Evolutionary conservation across 2,329 filamentous ascomycete species (phyloP).

Genomic region (Calonectria pauciramosa): DNA sequence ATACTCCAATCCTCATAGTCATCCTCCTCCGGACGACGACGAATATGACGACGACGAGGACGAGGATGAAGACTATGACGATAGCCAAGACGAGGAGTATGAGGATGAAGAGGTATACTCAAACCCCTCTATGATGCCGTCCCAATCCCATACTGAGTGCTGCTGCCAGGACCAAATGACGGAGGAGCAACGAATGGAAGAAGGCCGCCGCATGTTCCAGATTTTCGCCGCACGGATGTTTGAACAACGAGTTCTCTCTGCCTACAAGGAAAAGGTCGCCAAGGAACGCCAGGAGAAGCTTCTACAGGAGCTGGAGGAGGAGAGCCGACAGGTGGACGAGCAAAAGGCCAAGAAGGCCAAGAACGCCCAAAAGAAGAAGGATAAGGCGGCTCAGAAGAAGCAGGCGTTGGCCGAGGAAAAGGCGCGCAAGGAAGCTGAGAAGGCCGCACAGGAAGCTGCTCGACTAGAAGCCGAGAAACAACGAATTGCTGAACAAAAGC

Average conservation of each 20-base stretch:
- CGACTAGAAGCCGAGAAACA: conserved; percentile 82
- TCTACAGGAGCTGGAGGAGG: conserved; percentile 91
- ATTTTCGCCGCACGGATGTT: conserved; percentile 99
- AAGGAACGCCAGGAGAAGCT: conserved; percentile 92
- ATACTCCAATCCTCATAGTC: conserved; percentile 74
- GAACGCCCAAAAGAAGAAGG: conserved; percentile 95
- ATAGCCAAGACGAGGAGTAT: conserved; percentile 75
- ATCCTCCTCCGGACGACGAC: conserved; percentile 83
- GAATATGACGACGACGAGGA: conserved; percentile 79
- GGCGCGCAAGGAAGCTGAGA: conserved; percentile 88
- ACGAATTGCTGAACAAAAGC: conserved; percentile 83
- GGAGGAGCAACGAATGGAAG: conserved; percentile 98
- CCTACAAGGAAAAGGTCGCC: conserved; percentile 98
- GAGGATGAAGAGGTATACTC: conserved; percentile 84
- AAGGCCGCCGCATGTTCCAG: conserved; percentile 98
- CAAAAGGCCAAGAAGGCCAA: conserved; percentile 93
- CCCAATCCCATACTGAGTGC: conserved; percentile 59
- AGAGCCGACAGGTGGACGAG: conserved; percentile 80
- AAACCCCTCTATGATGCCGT: conserved; percentile 56
- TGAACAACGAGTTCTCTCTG: conserved; percentile 94
- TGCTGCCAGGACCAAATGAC: conserved; percentile 89
- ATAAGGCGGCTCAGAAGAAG: conserved; percentile 91
- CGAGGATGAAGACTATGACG: conserved; percentile 72
- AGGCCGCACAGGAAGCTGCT: conserved; percentile 87
- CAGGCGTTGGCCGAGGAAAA: conserved; percentile 92